phyloP scores from a whole-genome alignment of 78 protist genomes.

The Speleostelium caveatum region DNA sequence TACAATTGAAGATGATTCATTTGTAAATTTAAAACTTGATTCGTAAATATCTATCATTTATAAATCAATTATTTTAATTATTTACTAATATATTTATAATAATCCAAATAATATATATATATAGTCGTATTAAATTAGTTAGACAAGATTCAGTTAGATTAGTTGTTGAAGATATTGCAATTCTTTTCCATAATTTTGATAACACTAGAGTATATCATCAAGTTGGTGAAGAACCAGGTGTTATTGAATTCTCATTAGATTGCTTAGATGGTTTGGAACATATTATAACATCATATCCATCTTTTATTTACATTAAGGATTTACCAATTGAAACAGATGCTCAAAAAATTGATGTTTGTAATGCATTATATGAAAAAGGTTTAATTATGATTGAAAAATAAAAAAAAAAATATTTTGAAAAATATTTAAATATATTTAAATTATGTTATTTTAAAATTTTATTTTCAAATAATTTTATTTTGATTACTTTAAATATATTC shows the following conservation, averaged over 20 bases:
- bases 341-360: slow-evolving; percentile 49
- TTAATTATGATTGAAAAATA: slow-evolving; percentile 66
- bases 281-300: slow-evolving; percentile 60
- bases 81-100: no score
- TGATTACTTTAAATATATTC: no score
- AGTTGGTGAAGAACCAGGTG: slow-evolving; percentile 58
- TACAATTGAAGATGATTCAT: slow-evolving; percentile 26
- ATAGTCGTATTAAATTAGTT: slow-evolving; percentile 1
- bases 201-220: slow-evolving; percentile 69
- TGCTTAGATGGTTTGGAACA: slow-evolving; percentile 78
- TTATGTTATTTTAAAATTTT: no score
- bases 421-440: no score
- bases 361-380: slow-evolving; percentile 78
- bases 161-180: slow-evolving; percentile 60
- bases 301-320: slow-evolving; percentile 33
- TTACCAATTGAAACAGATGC: slow-evolving; percentile 52
- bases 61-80: no score
- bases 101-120: background rate
- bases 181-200: slow-evolving; percentile 47
- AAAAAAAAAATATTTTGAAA: background rate
- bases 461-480: no score
- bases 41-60: no score
- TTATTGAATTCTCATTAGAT: slow-evolving; percentile 51
- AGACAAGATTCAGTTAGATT: slow-evolving; percentile 28
- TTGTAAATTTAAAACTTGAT: no score